Percentiles rank a stretch among this genome's conserved stretches.
Evolutionary conservation across 73 alveolate genomes (phyloP).

Genomic region (Symbiodinium pilosum): DNA sequence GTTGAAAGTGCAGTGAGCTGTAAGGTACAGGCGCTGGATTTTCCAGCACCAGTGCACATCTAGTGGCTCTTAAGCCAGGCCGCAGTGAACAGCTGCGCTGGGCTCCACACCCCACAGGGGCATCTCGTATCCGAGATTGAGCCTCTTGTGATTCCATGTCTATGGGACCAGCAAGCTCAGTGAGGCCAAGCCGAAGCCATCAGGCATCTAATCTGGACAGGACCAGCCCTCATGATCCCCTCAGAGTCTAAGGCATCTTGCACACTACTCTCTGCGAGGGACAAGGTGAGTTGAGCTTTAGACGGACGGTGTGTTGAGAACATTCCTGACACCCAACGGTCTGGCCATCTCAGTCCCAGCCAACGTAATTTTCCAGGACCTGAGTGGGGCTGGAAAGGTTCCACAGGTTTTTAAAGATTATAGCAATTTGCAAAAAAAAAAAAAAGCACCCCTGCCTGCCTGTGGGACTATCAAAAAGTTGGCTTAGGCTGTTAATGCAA

Average conservation of each 20-base stretch:
- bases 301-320: not conserved
- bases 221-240: no score
- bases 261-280: no score
- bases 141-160: not conserved
- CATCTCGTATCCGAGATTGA: not conserved
- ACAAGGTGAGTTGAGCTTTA: no score
- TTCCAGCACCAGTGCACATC: conserved; percentile 25
- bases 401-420: no score
- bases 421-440: no score
- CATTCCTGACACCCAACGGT: conserved; percentile 6
- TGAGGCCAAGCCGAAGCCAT: not conserved
- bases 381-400: not conserved
- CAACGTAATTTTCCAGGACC: conserved; percentile 58
- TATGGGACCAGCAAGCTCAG: not conserved
- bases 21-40: not conserved
- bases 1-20: not conserved
- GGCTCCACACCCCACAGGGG: no score
- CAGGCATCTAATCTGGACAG: not conserved
- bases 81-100: no score
- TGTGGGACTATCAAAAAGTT: no score
- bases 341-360: conserved; percentile 79
- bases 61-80: no score
- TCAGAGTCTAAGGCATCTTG: no score
- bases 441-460: no score
- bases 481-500: not conserved